Percentiles rank a stretch among this genome's conserved stretches.
Evolutionary conservation across 805 yeast genomes (phyloP).

Genomic region (Priceomyces castillae): DNA sequence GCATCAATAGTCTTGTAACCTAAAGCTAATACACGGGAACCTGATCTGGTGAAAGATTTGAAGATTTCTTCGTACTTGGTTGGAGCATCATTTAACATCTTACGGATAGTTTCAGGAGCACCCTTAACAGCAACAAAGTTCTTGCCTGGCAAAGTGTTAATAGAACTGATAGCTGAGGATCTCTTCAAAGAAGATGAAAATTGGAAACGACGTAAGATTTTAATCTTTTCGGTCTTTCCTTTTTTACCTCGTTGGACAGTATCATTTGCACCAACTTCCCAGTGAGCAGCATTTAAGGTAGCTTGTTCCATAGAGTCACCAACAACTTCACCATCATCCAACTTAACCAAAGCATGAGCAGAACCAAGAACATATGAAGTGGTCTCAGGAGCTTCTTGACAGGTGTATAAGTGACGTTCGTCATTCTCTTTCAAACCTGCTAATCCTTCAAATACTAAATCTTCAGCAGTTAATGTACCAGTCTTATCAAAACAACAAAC

Average conservation of each 20-base stretch:
- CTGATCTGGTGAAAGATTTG: constrained; percentile 89
- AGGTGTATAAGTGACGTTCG: constrained; percentile 52
- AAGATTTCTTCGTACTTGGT: constrained; percentile 77
- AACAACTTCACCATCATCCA: constrained; percentile 95
- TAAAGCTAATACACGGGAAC: constrained; percentile 89
- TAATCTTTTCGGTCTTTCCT: constrained; percentile 47
- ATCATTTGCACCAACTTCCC: constrained; percentile 81
- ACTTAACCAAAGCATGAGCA: constrained; percentile 90
- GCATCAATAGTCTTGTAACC: constrained; percentile 74
- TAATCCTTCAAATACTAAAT: constrained; percentile 91
- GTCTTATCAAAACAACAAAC: constrained; percentile 99
- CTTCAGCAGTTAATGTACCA: constrained; percentile 97
- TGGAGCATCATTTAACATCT: constrained; percentile 71
- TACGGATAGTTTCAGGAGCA: constrained; percentile 93
- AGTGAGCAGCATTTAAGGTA: constrained; percentile 80
- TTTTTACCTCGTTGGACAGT: constrained; percentile 47
- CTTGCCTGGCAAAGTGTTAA: constrained; percentile 46
- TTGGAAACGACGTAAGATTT: constrained; percentile 90
- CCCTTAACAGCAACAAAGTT: constrained; percentile 86
- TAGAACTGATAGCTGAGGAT: constrained; percentile 77
- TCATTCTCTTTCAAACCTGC: constrained; percentile 69
- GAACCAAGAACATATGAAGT: constrained; percentile 81
- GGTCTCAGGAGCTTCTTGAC: constrained; percentile 63
- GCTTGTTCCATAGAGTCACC: constrained; percentile 99
- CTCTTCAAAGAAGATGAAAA: constrained; percentile 94